These are phyloP conservation scores for Spinellus fusiger DNA, from an alignment of 192 early-diverging fungal genomes.

Conservation along the genomic window DNA sequence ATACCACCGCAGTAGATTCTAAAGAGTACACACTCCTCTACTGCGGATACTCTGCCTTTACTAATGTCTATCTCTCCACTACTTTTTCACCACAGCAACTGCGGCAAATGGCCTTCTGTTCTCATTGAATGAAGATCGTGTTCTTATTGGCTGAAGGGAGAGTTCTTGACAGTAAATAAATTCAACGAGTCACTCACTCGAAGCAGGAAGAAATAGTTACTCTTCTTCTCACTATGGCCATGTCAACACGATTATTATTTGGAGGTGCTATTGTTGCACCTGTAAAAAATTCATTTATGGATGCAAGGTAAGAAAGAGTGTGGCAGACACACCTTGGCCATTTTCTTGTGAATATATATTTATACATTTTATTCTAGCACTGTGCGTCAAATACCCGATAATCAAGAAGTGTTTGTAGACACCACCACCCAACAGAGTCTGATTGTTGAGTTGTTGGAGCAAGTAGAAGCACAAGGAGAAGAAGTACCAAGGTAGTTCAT, in stretches of 20 bases:
- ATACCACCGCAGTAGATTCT: too few species aligned
- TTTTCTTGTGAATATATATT: neutral
- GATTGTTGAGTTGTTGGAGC: constrained; percentile 83
- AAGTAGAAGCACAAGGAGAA: constrained; percentile 43
- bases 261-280: constrained; percentile 22
- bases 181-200: too few species aligned
- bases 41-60: too few species aligned
- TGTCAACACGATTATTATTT: constrained; percentile 13
- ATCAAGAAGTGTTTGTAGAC: constrained; percentile 89
- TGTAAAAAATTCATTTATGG: constrained; percentile 13
- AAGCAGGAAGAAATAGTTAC: neutral
- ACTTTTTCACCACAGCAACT: too few species aligned
- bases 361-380: constrained; percentile 1
- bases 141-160: too few species aligned
- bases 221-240: neutral
- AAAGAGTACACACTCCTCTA: too few species aligned
- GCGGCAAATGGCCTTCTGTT: too few species aligned
- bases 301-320: constrained; percentile 23
- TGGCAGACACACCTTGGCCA: too few species aligned
- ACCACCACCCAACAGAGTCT: constrained; percentile 67
- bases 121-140: too few species aligned
- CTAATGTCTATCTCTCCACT: too few species aligned
- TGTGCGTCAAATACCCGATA: constrained; percentile 80
- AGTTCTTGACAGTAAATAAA: too few species aligned
- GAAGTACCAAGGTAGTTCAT: constrained; percentile 45